Evolutionary conservation across 208 protist genomes (phyloP), one percentile per base, ranked within the genome.

Genomic region (Acanthamoeba comandoni): DNA sequence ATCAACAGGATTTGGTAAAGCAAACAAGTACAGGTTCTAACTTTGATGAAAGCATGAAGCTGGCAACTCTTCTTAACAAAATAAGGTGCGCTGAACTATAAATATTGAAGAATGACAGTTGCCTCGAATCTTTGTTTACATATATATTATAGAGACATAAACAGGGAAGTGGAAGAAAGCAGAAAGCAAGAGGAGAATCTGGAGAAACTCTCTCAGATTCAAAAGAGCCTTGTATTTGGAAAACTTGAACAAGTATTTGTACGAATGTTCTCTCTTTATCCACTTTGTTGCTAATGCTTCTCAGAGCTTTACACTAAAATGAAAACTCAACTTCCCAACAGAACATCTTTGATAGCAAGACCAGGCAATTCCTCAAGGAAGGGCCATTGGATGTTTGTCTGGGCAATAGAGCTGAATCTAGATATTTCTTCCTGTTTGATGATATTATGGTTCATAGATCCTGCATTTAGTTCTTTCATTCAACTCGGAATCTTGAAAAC

Each of bases 361-460:
- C 65, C 29, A 22, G 75, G 0, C 53, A 67, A n/a, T 85, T 85
- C 26, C 31, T 65, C 13, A 62, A 64, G 75, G 75, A 85, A 39
- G 75, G 75, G 31, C 58, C 65, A 55, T 55, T 85, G 12, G 75
- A 85, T 31, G 75, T 85, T 51, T 85, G 75, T 17, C 75, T 85
- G 19, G 53, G 19, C 75, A 51, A 3, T 11, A 13, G 8, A 24
- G 15, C 75, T 17, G 49, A 67, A 3, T 29, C 52, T 3, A 24
- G 75, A 0, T 85, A 55, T 31, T 85, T 85, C 53, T 51, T 85
- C 24, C 52, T 85, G 5, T 85, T 85, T 35, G 65, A 51, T 31
- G 75, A 85, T 26, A 85, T 85, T n/a, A 51, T 85, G 51, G 75
- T 85, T 51, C n/a, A n/a, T n/a, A n/a, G n/a, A n/a, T n/a, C n/a